Evolutionary conservation across 1,139 yeast species (phyloP), one percentile per base, ranked within the genome.

Genomic region (Diutina rugosa): DNA sequence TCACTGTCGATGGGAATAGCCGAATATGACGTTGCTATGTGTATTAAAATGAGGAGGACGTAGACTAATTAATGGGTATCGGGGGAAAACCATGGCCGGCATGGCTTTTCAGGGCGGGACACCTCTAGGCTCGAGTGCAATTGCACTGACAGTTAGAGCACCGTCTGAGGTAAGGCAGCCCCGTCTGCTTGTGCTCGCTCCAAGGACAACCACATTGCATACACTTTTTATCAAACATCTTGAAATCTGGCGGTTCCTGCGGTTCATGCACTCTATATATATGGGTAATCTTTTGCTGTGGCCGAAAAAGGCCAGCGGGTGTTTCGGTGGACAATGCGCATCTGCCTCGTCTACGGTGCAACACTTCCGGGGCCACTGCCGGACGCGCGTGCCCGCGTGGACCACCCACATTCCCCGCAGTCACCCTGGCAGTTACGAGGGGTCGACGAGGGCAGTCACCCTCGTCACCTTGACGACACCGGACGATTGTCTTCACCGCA

Each of bases 121-220:
- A 10, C 41, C 41, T 3, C 14, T 35, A 35, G n/a, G 46, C 46
- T 44, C 46, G 46, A 4, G 28, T 32, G 21, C 53, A 49, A 32
- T 49, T 49, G 53, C 53, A 49, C 6, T 28, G 21, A 10, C 53
- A 49, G 18, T 49, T 30, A 12, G 53, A 49, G 12, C 53, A 49
- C 28, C 53, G 41, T 32, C 53, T 30, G 12, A 49, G 29, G 44
- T 28, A 49, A 1, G 53, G 53, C 53, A 49, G 53, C n/a, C 29
- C 53, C 10, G 53, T 49, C 16, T 30, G 41, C 29, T 30, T 10
- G 28, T 49, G 53, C 16, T 49, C 29, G 18, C 44, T 49, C 53
- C 53, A 49, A 8, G 16, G 44, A 10, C 53, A 49, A 4, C 53
- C 53, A 32, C 53, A 49, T 32, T 49, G 53, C 44, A 49, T 49